These are phyloP conservation scores for Pichia californica DNA, from an alignment of 805 yeast species.

Conservation along the genomic window DNA sequence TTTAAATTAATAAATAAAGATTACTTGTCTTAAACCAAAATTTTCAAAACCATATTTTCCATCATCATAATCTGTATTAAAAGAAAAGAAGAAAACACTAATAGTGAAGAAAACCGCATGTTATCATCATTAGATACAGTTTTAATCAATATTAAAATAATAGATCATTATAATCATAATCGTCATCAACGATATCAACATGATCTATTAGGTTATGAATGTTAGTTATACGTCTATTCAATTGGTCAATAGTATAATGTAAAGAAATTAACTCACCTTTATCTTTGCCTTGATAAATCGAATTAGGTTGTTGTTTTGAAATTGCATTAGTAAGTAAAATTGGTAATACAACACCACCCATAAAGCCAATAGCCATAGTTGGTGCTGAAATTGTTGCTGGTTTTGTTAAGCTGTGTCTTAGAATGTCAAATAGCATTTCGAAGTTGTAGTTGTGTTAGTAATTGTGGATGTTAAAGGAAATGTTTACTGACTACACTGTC, in stretches of 20 bases:
- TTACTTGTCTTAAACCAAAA: not conserved
- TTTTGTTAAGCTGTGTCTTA: constrained; percentile 6
- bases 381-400: constrained; percentile 11
- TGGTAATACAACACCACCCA: constrained; percentile 17
- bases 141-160: constrained; percentile 8
- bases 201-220: constrained; percentile 13
- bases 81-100: not conserved
- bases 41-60: not conserved
- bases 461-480: not conserved
- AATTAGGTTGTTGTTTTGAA: constrained; percentile 4
- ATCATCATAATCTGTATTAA: not conserved
- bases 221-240: constrained; percentile 14
- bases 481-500: too few species aligned
- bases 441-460: not conserved
- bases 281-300: constrained; percentile 8
- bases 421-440: constrained; percentile 9
- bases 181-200: constrained; percentile 12
- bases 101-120: not conserved
- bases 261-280: constrained; percentile 14
- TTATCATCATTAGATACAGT: constrained; percentile 1
- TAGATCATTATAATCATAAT: constrained; percentile 10
- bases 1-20: not conserved
- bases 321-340: constrained; percentile 12
- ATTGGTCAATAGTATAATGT: constrained; percentile 4
- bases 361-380: constrained; percentile 14